A percentile compares a stretch with the other conserved stretches of the same genome.
phyloP scores from a whole-genome alignment of 2,329 filamentous ascomycete species.

The Periconia sp. region DNA sequence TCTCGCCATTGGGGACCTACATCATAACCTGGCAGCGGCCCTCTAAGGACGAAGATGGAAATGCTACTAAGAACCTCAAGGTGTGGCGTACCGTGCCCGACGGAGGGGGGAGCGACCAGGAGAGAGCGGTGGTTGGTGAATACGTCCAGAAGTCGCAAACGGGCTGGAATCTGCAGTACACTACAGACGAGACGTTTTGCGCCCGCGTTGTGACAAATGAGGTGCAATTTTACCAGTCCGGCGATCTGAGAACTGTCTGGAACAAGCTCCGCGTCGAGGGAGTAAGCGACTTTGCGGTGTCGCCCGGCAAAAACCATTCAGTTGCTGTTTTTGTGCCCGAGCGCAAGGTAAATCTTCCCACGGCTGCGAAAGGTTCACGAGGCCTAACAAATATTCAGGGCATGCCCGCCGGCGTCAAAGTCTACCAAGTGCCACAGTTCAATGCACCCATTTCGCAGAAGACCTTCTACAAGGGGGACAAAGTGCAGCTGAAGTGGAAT shows the following conservation, averaged over 20 bases:
- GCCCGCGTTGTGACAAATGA: conserved; percentile 95
- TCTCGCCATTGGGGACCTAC: conserved; percentile 90
- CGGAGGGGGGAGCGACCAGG: conserved; percentile 64
- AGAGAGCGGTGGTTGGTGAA: conserved; percentile 75
- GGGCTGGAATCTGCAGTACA: conserved; percentile 98
- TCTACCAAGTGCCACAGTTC: conserved; percentile 93
- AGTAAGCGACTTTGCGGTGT: conserved; percentile 85
- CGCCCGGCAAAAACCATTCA: conserved; percentile 86
- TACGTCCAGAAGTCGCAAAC: conserved; percentile 97
- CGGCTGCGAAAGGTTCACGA: not conserved
- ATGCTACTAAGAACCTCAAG: conserved; percentile 95
- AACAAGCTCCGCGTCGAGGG: conserved; percentile 95
- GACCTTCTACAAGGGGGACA: conserved; percentile 99
- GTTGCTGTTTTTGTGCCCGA: conserved; percentile 95
- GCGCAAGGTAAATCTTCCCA: conserved; percentile 73
- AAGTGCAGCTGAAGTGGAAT: conserved; percentile 99
- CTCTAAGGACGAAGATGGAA: conserved; percentile 88
- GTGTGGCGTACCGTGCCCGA: conserved; percentile 88
- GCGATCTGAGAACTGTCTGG: conserved; percentile 85
- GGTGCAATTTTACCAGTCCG: conserved; percentile 94
- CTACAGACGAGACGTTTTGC: conserved; percentile 89
- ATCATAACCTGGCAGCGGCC: conserved; percentile 97
- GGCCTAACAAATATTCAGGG: conserved; percentile 63
- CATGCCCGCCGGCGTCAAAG: conserved; percentile 90
- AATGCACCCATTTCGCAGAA: conserved; percentile 86